Conservation (phyloP, 1,284 basidiomycete genomes). For the Sparassis latifolia region DNA sequence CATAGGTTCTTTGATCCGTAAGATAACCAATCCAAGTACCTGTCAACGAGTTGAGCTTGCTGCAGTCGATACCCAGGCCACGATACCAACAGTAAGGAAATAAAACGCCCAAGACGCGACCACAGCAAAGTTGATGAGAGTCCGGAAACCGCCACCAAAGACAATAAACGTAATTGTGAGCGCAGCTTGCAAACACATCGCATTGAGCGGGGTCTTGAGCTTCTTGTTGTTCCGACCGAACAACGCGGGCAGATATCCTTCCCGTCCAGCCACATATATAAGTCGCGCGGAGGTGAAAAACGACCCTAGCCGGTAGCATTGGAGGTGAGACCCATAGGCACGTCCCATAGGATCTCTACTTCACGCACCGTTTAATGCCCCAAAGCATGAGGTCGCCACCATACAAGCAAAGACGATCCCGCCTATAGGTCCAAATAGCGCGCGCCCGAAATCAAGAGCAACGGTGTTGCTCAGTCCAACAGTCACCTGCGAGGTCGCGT, state of each 20-base stretch:
- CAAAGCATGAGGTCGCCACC: slow-evolving; percentile 93
- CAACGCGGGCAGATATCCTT: slow-evolving; percentile 79
- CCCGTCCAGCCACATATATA: slow-evolving; percentile 84
- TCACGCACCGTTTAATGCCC: slow-evolving; percentile 73
- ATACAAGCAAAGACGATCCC: slow-evolving; percentile 84
- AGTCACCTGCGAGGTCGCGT: slow-evolving; percentile 33
- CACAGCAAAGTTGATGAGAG: slow-evolving; percentile 84
- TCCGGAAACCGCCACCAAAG: slow-evolving; percentile 83
- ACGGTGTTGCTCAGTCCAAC: slow-evolving; percentile 87
- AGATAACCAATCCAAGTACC: slow-evolving; percentile 83
- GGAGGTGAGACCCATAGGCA: background rate
- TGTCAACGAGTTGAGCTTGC: slow-evolving; percentile 19
- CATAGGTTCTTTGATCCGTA: slow-evolving; percentile 88
- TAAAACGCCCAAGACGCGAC: slow-evolving; percentile 90
- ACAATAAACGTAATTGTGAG: slow-evolving; percentile 76
- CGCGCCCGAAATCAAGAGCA: slow-evolving; percentile 89
- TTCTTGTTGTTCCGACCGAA: slow-evolving; percentile 73
- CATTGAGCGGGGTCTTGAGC: slow-evolving; percentile 81
- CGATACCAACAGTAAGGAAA: slow-evolving; percentile 69
- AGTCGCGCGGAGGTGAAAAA: slow-evolving; percentile 83
- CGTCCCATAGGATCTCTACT: background rate
- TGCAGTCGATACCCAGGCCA: background rate
- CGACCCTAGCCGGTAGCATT: slow-evolving; percentile 38
- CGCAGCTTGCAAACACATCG: slow-evolving; percentile 69
- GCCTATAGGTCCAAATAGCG: slow-evolving; percentile 80